Evolutionary conservation across 1,284 basidiomycete genomes (phyloP), one percentile per base, ranked within the genome.

Genomic region (Apiotrichum laibachii): DNA sequence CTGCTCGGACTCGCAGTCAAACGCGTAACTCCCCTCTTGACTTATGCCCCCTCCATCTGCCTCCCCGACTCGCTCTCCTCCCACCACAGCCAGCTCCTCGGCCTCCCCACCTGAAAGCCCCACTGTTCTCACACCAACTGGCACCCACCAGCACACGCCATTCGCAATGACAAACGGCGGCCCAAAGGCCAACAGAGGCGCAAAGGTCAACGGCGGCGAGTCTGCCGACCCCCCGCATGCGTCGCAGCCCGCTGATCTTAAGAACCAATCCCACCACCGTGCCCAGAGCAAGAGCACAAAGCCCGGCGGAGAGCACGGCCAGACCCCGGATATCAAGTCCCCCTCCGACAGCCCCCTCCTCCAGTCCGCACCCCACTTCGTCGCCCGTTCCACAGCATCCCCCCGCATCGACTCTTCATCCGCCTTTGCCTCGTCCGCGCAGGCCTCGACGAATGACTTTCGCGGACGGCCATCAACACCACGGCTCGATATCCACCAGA

Each of bases 31-130:
- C 26, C 26, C 7, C 26, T 31, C 26, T 31, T 31, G 26, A 31
- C 26, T 8, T 31, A 26, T 31, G 22, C 13, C 45, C 26, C 19
- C 13, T 21, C 39, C 52, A 59, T 50, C 52, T 50, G 47, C 16
- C 5, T 33, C 33, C 34, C 42, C 15, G n/a, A 26, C 16, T 50
- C 10, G 19, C 9, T 50, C 49, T 13, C 37, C 49, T n/a, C 49
- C 35, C 13, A 50, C 37, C 9, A 39, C 35, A 1, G 15, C 47
- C 40, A 62, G 56, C 22, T 12, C 53, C 7, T 62, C 60, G 50
- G 35, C 43, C 21, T 62, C 60, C 1, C 60, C 60, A 33, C 60
- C 60, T 3, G 60, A 58, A 15, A 62, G 60, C 46, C 60, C 60
- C n/a, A 53, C n/a, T 15, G 22, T 58, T 18, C 39, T 52, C 22